Conservation (phyloP, 306 rosid species). For the Rosa chinensis region DNA sequence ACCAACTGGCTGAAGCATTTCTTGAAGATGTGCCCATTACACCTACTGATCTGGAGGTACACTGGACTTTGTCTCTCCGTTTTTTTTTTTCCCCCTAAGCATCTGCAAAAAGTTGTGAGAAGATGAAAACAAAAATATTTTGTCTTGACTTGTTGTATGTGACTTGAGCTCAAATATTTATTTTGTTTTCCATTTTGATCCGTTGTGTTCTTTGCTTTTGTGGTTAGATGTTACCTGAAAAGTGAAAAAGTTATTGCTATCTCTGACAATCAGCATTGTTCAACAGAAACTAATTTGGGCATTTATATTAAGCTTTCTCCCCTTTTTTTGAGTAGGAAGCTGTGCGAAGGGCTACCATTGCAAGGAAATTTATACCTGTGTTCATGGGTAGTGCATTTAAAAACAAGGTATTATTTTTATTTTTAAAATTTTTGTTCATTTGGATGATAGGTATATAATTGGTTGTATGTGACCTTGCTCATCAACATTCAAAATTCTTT, state of each 20-base stretch:
- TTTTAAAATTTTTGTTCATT: background rate
- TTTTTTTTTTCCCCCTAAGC: background rate
- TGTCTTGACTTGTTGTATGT: background rate
- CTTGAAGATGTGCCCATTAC: conserved; percentile 82
- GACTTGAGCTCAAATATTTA: background rate
- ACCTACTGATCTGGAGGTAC: conserved; percentile 81
- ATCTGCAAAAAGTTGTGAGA: background rate
- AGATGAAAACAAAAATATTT: background rate
- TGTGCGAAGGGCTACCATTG: conserved; percentile 82
- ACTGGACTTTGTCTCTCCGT: background rate
- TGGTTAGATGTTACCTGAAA: background rate
- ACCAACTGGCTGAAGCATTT: conserved; percentile 92
- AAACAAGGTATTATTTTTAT: conserved; percentile 65
- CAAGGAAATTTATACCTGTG: conserved; percentile 84
- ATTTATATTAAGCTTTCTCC: background rate
- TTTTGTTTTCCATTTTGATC: background rate
- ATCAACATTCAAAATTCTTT: background rate
- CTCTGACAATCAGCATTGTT: background rate
- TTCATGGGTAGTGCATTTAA: conserved; percentile 99
- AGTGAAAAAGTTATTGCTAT: background rate
- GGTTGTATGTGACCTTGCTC: background rate
- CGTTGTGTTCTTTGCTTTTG: background rate
- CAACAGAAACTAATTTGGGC: background rate
- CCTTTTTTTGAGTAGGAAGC: conserved; percentile 57
- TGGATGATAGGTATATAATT: background rate